A percentile compares a stretch with the other conserved stretches of the same genome.
These are phyloP conservation scores for Rugonectria rugulosa DNA, from an alignment of 2,329 filamentous ascomycete species.

Conservation along the genomic window DNA sequence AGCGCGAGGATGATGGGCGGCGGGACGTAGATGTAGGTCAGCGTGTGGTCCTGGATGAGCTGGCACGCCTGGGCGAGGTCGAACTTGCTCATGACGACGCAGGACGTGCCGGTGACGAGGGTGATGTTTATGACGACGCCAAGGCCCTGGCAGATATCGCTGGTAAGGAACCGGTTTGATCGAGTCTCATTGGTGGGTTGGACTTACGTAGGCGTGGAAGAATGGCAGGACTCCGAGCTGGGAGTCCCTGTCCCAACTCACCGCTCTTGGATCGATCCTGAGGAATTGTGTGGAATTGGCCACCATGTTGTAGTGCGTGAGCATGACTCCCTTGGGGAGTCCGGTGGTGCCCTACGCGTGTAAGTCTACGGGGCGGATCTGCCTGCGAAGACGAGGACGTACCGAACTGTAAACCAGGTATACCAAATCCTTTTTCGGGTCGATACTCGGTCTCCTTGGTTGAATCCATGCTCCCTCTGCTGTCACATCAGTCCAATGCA, in stretches of 20 bases:
- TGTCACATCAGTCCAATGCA: constrained; percentile 76
- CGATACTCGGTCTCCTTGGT: constrained; percentile 64
- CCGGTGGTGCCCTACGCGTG: constrained; percentile 78
- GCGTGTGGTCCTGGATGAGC: constrained; percentile 75
- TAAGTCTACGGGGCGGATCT: background rate
- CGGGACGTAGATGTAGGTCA: constrained; percentile 83
- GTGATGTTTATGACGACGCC: constrained; percentile 41
- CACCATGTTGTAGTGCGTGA: constrained; percentile 84
- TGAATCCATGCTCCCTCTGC: constrained; percentile 63
- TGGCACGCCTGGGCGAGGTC: constrained; percentile 81
- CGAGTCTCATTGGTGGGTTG: background rate
- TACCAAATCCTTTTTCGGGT: constrained; percentile 76
- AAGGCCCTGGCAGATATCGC: constrained; percentile 40
- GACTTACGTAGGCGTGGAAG: constrained; percentile 85
- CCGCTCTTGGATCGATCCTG: constrained; percentile 60
- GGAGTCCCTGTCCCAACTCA: constrained; percentile 71
- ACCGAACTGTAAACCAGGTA: constrained; percentile 85
- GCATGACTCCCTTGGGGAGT: constrained; percentile 88
- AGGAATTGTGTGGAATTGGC: constrained; percentile 71
- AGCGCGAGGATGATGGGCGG: constrained; percentile 85
- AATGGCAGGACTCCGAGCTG: constrained; percentile 85
- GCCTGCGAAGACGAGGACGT: constrained; percentile 14
- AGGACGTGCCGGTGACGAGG: constrained; percentile 68
- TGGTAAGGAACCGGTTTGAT: background rate
- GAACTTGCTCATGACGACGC: constrained; percentile 78